Conservation (phyloP, 1,139 yeast species). For the Yamadazyma dushanensis region DNA sequence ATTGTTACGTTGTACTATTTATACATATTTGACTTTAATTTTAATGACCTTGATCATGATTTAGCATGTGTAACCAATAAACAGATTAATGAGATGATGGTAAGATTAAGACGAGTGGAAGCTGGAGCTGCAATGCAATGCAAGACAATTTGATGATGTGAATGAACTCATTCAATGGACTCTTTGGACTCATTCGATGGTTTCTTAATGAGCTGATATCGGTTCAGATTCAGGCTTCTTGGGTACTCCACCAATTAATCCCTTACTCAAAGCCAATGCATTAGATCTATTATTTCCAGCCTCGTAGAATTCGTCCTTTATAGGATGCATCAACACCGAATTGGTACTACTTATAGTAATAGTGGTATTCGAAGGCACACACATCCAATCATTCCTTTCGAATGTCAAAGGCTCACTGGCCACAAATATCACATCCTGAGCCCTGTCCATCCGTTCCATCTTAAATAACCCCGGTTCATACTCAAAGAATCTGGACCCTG, state of each 20-base stretch:
- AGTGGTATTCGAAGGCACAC: slow-evolving; percentile 90
- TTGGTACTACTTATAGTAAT: slow-evolving; percentile 77
- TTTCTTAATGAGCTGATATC: too few relatives aligned
- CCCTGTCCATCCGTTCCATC: slow-evolving; percentile 90
- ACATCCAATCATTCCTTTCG: slow-evolving; percentile 96
- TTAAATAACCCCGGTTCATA: slow-evolving; percentile 86
- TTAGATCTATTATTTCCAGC: slow-evolving; percentile 65
- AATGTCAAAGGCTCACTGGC: slow-evolving; percentile 96
- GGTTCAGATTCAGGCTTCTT: slow-evolving; percentile 18
- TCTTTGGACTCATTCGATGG: too few relatives aligned
- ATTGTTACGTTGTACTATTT: slow-evolving; percentile 3
- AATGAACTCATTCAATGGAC: neutral
- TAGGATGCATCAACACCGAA: slow-evolving; percentile 88
- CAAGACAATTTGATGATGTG: neutral
- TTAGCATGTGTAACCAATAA: slow-evolving; percentile 6
- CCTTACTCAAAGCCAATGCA: slow-evolving; percentile 84
- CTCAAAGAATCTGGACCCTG: slow-evolving; percentile 89
- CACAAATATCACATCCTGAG: slow-evolving; percentile 93
- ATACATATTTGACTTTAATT: slow-evolving; percentile 5
- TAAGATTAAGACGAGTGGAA: too few relatives aligned
- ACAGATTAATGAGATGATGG: too few relatives aligned
- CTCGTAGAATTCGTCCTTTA: slow-evolving; percentile 84
- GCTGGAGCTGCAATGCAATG: too few relatives aligned
- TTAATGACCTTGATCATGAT: slow-evolving; percentile 12
- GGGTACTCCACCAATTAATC: slow-evolving; percentile 74